Evolutionary conservation across 106 monocot genomes (phyloP), one percentile per base, ranked within the genome.

Genomic region (Triglochin maritima): DNA sequence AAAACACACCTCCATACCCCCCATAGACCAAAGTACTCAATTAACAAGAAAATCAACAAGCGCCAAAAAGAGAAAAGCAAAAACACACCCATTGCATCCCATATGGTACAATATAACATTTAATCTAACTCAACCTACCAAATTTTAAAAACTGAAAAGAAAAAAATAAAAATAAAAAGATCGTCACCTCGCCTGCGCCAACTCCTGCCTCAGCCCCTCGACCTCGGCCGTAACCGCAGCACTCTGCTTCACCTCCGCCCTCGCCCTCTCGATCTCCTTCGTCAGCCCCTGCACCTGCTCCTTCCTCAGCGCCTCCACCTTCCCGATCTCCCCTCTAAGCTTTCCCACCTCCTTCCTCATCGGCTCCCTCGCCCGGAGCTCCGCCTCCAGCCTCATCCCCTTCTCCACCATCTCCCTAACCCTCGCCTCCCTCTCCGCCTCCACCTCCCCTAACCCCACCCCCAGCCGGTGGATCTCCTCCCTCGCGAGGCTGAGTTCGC

Each of bases 201-300:
- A 83, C 43, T 93, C 92, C 65, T 93, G 83, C 17, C 81, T 71
- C 4, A 93, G 69, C 15, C 60, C 71, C 60, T 93, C 88, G 62
- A 88, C 79, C 60, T 93, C 88, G 4, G 60, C 56, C 67, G 73
- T 83, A 60, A 93, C 56, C 58, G 44, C 51, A 44, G 83, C 75
- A 46, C 77, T 67, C 49, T 88, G 83, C 58, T 88, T 57, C 17
- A 79, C 78, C 12, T 85, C 88, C 69, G 81, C 64, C 63, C 81
- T 73, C 13, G 79, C 79, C 78, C 77, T 85, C 5, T 74, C 63
- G 67, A 93, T 49, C 4, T 93, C 92, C 69, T 81, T 77, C 1
- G 61, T 81, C 16, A 93, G 80, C 10, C 56, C 67, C 73, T 85
- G 71, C 60, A 84, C 75, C 73, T 93, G 83, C 9, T 93, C 88